Conservation (phyloP, 257 asterid species). For the Solanum sparsipilum region DNA sequence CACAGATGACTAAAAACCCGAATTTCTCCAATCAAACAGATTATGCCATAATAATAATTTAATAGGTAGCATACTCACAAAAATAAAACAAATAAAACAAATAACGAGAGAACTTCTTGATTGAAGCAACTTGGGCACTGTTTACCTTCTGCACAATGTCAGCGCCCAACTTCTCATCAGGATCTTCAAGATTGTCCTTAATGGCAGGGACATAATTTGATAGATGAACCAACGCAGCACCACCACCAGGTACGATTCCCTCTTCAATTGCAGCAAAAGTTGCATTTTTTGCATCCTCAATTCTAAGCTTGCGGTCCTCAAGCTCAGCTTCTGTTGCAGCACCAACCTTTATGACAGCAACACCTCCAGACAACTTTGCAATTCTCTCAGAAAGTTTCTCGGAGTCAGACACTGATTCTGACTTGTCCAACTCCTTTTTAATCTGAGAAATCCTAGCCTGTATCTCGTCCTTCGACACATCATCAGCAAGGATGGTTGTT, state of each 20-base stretch:
- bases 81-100: neutral
- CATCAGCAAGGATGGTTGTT: slow-evolving; percentile 34
- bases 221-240: slow-evolving; percentile 52
- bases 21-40: neutral
- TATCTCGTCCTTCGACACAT: slow-evolving; percentile 25
- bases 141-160: slow-evolving; percentile 26
- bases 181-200: slow-evolving; percentile 42
- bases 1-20: neutral
- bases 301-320: slow-evolving; percentile 31
- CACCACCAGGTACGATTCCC: slow-evolving; percentile 74
- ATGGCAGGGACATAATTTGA: slow-evolving; percentile 43
- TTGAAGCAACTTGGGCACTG: neutral
- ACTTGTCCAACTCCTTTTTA: slow-evolving; percentile 25
- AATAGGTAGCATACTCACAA: neutral
- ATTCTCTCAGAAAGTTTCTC: slow-evolving; percentile 34
- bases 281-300: slow-evolving; percentile 43
- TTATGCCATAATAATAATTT: neutral
- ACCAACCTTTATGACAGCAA: slow-evolving; percentile 43
- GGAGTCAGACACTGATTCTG: slow-evolving; percentile 9
- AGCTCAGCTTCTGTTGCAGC: slow-evolving; percentile 43
- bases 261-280: slow-evolving; percentile 69
- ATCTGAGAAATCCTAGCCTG: slow-evolving; percentile 23
- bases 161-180: slow-evolving; percentile 5
- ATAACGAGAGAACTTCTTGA: neutral
- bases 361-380: slow-evolving; percentile 46